phyloP scores from a whole-genome alignment of 2,329 filamentous ascomycete species.

The Hypoxylon sp. region DNA sequence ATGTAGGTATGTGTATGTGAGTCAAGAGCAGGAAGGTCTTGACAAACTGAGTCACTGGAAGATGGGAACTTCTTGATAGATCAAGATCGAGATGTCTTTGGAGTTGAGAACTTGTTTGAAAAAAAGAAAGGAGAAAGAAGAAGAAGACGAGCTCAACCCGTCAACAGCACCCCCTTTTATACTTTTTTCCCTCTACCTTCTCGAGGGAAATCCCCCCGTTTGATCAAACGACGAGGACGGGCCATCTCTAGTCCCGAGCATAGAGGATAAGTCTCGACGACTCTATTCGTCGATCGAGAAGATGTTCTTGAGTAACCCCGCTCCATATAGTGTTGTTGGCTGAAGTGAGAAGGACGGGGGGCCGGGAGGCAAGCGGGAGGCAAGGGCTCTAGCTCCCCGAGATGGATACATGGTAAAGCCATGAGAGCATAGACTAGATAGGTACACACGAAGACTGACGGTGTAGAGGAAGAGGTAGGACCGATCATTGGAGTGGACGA shows the following conservation, averaged over 20 bases:
- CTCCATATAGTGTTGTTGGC: slow-evolving; percentile 51
- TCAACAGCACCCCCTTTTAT: slow-evolving; percentile 74
- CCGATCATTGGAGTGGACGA: slow-evolving; percentile 27
- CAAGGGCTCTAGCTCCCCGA: slow-evolving; percentile 38
- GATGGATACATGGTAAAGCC: slow-evolving; percentile 18
- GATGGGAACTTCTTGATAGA: slow-evolving; percentile 40
- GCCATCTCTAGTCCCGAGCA: slow-evolving; percentile 45
- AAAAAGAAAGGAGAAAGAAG: slow-evolving; percentile 67
- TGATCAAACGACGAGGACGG: slow-evolving; percentile 49
- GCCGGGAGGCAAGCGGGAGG: slow-evolving; percentile 31
- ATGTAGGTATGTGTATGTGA: slow-evolving; percentile 47
- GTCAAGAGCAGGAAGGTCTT: slow-evolving; percentile 42
- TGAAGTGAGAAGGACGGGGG: slow-evolving; percentile 47
- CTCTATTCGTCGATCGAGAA: slow-evolving; percentile 52
- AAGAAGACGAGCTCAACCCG: slow-evolving; percentile 60
- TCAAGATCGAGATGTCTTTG: slow-evolving; percentile 47
- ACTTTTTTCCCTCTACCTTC: slow-evolving; percentile 62
- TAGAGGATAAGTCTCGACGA: slow-evolving; percentile 48
- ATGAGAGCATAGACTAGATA: slow-evolving; percentile 15
- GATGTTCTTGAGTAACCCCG: slow-evolving; percentile 54
- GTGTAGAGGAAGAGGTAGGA: slow-evolving; percentile 29
- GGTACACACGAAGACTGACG: slow-evolving; percentile 23
- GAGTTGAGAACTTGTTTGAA: slow-evolving; percentile 43
- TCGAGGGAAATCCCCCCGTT: slow-evolving; percentile 22
- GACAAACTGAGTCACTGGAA: slow-evolving; percentile 41